These are phyloP conservation scores for Arctium lappa DNA, from an alignment of 129 eudicot genomes.

Conservation along the genomic window DNA sequence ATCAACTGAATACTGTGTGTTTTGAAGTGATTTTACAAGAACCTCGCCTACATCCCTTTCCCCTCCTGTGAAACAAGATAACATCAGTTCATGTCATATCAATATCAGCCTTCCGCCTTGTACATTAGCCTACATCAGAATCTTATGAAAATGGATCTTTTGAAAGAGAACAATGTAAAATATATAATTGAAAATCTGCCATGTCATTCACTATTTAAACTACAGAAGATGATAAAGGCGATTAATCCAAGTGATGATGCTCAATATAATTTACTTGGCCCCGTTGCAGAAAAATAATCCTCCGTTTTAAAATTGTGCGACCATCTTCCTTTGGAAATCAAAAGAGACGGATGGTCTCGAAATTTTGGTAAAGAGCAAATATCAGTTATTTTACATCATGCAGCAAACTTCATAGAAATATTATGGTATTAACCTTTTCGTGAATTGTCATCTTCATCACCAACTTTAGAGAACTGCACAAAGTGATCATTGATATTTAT, in stretches of 20 bases:
- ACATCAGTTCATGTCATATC: background rate
- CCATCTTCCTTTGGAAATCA: background rate
- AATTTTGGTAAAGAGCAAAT: background rate
- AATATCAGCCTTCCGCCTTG: background rate
- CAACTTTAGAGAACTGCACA: constrained; percentile 82
- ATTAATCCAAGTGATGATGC: background rate
- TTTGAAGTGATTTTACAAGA: constrained; percentile 82
- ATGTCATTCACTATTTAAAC: too few relatives aligned
- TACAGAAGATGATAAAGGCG: background rate
- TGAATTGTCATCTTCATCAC: constrained; percentile 43
- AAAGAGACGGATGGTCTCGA: background rate
- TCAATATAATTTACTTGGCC: background rate
- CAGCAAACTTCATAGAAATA: background rate
- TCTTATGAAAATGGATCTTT: background rate
- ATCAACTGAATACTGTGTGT: constrained; percentile 63
- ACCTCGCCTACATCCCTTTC: constrained; percentile 80
- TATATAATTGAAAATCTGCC: background rate
- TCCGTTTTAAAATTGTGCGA: background rate
- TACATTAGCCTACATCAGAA: background rate
- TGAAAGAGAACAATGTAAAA: background rate
- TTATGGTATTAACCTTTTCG: constrained; percentile 38
- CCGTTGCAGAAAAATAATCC: background rate
- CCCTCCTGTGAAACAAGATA: constrained; percentile 44
- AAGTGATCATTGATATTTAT: constrained; percentile 84
- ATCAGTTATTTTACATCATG: background rate